phyloP scores from a whole-genome alignment of 164 flowering plant species.

The Vitis rotundifolia region DNA sequence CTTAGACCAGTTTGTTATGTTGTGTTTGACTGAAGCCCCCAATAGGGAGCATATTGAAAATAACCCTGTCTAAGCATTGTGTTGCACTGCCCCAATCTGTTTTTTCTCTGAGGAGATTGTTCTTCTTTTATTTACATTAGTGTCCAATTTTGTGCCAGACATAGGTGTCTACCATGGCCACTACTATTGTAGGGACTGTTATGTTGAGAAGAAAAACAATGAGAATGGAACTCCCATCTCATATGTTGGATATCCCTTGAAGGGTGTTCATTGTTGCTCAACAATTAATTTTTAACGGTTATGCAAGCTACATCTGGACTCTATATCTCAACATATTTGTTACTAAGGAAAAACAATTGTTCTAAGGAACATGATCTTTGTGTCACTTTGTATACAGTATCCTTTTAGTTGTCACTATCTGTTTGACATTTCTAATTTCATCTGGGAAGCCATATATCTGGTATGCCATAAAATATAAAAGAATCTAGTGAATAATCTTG shows the following conservation, averaged over 20 bases:
- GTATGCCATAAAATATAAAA: no score
- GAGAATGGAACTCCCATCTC: constrained; percentile 14
- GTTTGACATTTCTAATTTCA: no score
- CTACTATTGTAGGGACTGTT: constrained; percentile 26
- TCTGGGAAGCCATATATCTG: no score
- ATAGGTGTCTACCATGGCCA: not conserved
- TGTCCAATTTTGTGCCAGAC: not conserved
- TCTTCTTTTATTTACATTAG: no score
- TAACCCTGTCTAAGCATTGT: no score
- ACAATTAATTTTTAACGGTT: constrained; percentile 10
- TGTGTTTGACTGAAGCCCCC: no score
- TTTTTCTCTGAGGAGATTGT: no score
- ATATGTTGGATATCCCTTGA: constrained; percentile 21
- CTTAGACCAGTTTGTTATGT: no score
- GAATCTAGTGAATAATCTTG: no score
- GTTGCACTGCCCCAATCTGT: no score
- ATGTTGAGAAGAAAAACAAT: constrained; percentile 27
- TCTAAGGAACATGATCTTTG: not conserved
- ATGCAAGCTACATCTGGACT: constrained; percentile 32
- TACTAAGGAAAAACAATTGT: not conserved
- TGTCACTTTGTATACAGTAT: not conserved
- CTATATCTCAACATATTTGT: constrained; percentile 13
- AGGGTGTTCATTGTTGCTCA: constrained; percentile 37
- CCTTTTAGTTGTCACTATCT: not conserved
- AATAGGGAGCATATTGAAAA: no score